Evolutionary conservation across 2,329 filamentous ascomycete genomes (phyloP), one percentile per base, ranked within the genome.

Genomic region (Ceratocystis papillata): DNA sequence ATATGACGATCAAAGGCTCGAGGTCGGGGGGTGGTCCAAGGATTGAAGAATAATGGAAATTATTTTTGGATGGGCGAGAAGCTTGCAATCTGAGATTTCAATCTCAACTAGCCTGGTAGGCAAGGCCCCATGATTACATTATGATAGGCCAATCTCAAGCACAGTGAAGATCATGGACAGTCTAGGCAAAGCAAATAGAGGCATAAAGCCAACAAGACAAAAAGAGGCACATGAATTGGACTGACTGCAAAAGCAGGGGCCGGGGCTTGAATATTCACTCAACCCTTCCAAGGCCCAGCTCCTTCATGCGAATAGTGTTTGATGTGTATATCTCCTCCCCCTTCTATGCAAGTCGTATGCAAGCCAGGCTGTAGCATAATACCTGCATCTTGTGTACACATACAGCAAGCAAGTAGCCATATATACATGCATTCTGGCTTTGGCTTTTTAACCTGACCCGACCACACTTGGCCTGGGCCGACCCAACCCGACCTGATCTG

Each of bases 61-160:
- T 22, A 22, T 12, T n/a, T 17, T 22, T n/a, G 17, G 12, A 33
- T 6, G 28, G 25, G 10, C 53, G 28, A 57, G 53, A 57, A 57
- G 53, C 53, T 57, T 33, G 25, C 28, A 57, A 57, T 57, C 48
- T 53, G 20, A 53, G 48, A 53, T 53, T 53, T 37, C 8, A 53
- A 53, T 53, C 48, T 25, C 25, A 53, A 22, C 33, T 37, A 37
- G 20, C 20, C 48, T 15, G 8, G 48, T 25, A 25, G 20, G 12
- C 25, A 22, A 53, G 33, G 33, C 10, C 48, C n/a, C 46, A 50
- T 50, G n/a, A 48, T 48, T 20, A 6, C 45, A 55, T 55, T 28
- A 33, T 28, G 25, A 57, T 57, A 20, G 10, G 48, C 15, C 28
- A 57, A 57, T n/a, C 25, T n/a, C 53, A 10, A 17, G 20, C 8